Conservation (phyloP, 768 basidiomycete genomes). For the Mrakia hoshinonis region DNA sequence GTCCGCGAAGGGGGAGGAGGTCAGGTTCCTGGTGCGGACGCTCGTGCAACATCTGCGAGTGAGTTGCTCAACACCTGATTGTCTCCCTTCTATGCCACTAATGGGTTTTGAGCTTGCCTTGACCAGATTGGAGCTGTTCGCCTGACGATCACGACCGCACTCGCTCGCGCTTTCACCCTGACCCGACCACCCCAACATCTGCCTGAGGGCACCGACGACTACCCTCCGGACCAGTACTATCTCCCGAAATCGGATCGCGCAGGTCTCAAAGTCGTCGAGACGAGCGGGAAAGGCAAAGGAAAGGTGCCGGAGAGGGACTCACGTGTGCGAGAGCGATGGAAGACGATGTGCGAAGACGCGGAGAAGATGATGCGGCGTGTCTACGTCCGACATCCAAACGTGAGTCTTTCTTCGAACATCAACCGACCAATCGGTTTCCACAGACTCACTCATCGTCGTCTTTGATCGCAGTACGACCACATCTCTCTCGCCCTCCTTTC, state of each 20-base stretch:
- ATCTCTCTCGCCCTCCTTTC: conserved; percentile 51
- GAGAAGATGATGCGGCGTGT: conserved; percentile 53
- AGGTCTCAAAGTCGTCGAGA: not conserved
- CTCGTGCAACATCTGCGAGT: conserved; percentile 38
- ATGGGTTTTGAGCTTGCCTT: conserved; percentile 45
- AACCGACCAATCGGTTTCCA: not conserved
- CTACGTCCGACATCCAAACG: conserved; percentile 66
- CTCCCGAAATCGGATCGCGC: not conserved
- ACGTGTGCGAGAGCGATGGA: conserved; percentile 35
- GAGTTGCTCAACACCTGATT: conserved; percentile 17
- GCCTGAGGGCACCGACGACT: conserved; percentile 24
- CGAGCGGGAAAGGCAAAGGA: conserved; percentile 5
- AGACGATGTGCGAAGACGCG: conserved; percentile 37
- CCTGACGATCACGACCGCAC: conserved; percentile 66
- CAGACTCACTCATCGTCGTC: conserved; percentile 29
- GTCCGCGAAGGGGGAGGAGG: conserved; percentile 75
- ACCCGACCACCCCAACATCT: conserved; percentile 41
- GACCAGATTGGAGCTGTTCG: conserved; percentile 73
- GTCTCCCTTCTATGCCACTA: too few species aligned
- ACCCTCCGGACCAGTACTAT: not conserved
- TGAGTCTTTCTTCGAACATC: not conserved
- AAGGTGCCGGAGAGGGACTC: conserved; percentile 22
- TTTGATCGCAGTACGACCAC: conserved; percentile 40
- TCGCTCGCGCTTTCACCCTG: conserved; percentile 69
- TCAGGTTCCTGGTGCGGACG: conserved; percentile 60